Evolutionary conservation across 2,329 filamentous ascomycete species (phyloP), one percentile per base, ranked within the genome.

Genomic region (Fusarium secorum): DNA sequence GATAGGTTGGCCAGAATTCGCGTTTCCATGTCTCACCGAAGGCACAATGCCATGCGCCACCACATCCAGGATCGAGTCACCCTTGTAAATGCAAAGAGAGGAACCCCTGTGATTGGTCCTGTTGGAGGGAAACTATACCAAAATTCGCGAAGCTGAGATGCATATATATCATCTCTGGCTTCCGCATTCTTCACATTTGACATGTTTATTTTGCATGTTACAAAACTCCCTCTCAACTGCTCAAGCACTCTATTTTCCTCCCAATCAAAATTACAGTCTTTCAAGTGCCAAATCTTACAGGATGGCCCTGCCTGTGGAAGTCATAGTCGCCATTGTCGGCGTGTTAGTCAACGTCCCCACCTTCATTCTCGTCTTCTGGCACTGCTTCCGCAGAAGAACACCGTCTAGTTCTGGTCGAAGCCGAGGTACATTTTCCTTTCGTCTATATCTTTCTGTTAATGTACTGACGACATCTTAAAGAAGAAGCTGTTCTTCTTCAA

Each of bases 301-400:
- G 1, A 14, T 44, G 5, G 11, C 17, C 18, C 5, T 61, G n/a
- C 61, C 66, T 1, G 5, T 61, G 22, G 68, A 71, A 11, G 36
- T 30, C 0, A 44, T 67, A 13, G 41, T 71, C 3, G 41, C 68
- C 1, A 44, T 64, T 0, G 22, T 64, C 4, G 68, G 62, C 3
- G 57, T 70, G 0, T 30, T 70, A 11, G 44, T 70, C 4, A 70
- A 66, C 9, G 3, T 67, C 1, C 68, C 68, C 11, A 33, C 66
- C 2, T 64, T 60, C 15, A 13, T 39, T 3, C 44, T 70, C 1
- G 45, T 70, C 7, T n/a, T 46, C 3, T 70, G 68, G 68, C 46
- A 57, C 1, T 46, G 67, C 14, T 58, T 24, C 7, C 38, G 33
- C 4, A 58, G 4, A 36, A 15, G 26, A 5, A 1, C 4, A 11